Conservation (phyloP, 306 rosid genomes). For the Hippophae gyantsensis region DNA sequence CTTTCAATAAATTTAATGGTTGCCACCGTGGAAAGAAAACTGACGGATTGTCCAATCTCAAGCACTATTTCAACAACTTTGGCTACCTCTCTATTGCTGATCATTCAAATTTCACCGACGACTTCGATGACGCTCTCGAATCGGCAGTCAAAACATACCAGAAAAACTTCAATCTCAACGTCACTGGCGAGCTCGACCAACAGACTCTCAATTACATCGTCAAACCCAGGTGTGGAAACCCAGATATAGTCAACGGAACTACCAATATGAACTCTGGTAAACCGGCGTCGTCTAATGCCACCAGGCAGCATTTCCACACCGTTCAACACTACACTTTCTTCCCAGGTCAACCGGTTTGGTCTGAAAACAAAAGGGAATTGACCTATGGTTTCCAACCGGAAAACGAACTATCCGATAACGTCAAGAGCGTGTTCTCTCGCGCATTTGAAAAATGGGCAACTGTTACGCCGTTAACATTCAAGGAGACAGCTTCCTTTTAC, state of each 20-base stretch:
- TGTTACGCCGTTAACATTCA: constrained; percentile 59
- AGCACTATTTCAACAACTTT: constrained; percentile 34
- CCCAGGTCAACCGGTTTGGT: constrained; percentile 71
- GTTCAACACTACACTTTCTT: constrained; percentile 39
- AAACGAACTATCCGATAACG: constrained; percentile 17
- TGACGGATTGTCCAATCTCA: constrained; percentile 29
- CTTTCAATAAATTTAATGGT: no score
- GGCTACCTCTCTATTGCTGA: constrained; percentile 28
- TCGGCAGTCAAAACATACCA: constrained; percentile 32
- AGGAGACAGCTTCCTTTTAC: constrained; percentile 35
- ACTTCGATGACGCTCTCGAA: constrained; percentile 27
- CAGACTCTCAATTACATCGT: constrained; percentile 30
- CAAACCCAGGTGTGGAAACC: constrained; percentile 52
- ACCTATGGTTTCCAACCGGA: constrained; percentile 52
- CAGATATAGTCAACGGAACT: constrained; percentile 14
- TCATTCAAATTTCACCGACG: constrained; percentile 12
- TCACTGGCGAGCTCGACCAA: constrained; percentile 42
- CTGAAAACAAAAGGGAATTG: constrained; percentile 42
- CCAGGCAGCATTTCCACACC: constrained; percentile 14
- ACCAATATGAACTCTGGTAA: background rate
- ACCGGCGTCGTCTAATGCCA: no score
- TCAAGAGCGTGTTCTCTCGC: constrained; percentile 27
- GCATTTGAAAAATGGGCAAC: constrained; percentile 59
- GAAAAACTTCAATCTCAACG: constrained; percentile 36
- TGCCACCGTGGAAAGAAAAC: no score